A percentile compares a stretch with the other conserved stretches of the same genome.
phyloP scores from a whole-genome alignment of 177 flowering plant genomes.

The Vitis hybrid region DNA sequence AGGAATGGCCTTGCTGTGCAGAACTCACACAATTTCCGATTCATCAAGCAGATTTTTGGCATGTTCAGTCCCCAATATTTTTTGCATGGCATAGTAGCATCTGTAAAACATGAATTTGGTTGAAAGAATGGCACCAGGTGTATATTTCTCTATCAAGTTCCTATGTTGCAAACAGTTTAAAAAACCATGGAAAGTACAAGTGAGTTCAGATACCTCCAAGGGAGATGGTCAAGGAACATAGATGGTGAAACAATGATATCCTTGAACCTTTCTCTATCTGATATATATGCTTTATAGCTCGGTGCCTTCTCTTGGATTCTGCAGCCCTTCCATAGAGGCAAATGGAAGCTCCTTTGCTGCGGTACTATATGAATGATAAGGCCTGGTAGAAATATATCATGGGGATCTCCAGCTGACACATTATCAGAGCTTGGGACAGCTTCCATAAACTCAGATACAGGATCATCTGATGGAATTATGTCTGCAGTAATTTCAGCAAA shows the following conservation, averaged over 20 bases:
- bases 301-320: slow-evolving; percentile 19
- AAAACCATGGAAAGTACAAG: not conserved
- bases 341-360: slow-evolving; percentile 20
- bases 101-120: too few species aligned
- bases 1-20: not conserved
- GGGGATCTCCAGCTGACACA: slow-evolving; percentile 29
- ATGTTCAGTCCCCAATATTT: slow-evolving; percentile 29
- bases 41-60: slow-evolving; percentile 17
- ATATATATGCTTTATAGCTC: slow-evolving; percentile 53
- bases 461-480: slow-evolving; percentile 27
- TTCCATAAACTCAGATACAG: slow-evolving; percentile 48
- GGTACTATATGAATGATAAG: slow-evolving; percentile 66
- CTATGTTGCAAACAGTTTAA: not conserved
- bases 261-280: slow-evolving; percentile 60
- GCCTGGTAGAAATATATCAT: slow-evolving; percentile 74
- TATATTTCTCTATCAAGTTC: not conserved
- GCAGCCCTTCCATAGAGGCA: slow-evolving; percentile 47
- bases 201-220: slow-evolving; percentile 69
- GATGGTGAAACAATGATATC: slow-evolving; percentile 65
- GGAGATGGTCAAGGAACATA: slow-evolving; percentile 93
- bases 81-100: slow-evolving; percentile 40
- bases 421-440: slow-evolving; percentile 40
- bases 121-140: not conserved
- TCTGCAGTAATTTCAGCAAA: slow-evolving; percentile 16
- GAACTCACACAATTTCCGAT: slow-evolving; percentile 31